Evolutionary conservation across 352 stramenopile species (phyloP).

Genomic region (Globisporangium iwayamae): DNA sequence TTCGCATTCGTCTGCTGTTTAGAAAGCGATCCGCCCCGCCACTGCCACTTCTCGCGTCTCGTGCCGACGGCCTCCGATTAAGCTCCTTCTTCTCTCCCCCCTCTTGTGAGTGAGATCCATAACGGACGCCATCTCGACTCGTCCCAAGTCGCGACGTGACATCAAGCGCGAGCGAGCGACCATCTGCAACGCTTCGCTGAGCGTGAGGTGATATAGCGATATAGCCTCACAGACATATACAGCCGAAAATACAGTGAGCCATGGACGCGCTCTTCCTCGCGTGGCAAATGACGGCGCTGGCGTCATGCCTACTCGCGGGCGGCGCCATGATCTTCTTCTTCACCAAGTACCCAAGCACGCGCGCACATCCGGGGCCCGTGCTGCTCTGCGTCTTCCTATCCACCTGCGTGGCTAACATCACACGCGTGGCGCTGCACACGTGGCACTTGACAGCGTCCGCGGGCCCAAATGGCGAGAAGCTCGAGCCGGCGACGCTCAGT

Average conservation of each 20-base stretch:
- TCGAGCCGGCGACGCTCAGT: conserved; percentile 44
- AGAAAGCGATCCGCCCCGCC: background rate
- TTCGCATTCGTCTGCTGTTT: background rate
- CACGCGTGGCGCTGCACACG: conserved; percentile 58
- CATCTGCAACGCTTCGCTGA: background rate
- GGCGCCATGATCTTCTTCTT: conserved; percentile 72
- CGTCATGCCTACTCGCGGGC: conserved; percentile 46
- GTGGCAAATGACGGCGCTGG: conserved; percentile 73
- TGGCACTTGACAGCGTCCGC: conserved; percentile 29
- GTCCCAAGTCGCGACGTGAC: conserved; percentile 6
- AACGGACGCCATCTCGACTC: background rate
- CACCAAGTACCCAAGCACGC: conserved; percentile 51
- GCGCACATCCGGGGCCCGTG: conserved; percentile 65
- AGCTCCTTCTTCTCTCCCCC: background rate
- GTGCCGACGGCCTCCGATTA: background rate
- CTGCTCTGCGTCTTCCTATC: conserved; percentile 79
- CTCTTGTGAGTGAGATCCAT: background rate
- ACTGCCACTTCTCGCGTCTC: background rate
- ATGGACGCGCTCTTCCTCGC: conserved; percentile 64
- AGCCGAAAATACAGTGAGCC: background rate
- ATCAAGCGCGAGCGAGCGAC: background rate
- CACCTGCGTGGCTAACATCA: conserved; percentile 60
- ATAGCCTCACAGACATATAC: background rate
- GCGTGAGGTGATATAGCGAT: background rate
- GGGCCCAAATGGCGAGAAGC: conserved; percentile 11